phyloP scores from a whole-genome alignment of 2,329 filamentous ascomycete genomes.

The Fusarium coicis region DNA sequence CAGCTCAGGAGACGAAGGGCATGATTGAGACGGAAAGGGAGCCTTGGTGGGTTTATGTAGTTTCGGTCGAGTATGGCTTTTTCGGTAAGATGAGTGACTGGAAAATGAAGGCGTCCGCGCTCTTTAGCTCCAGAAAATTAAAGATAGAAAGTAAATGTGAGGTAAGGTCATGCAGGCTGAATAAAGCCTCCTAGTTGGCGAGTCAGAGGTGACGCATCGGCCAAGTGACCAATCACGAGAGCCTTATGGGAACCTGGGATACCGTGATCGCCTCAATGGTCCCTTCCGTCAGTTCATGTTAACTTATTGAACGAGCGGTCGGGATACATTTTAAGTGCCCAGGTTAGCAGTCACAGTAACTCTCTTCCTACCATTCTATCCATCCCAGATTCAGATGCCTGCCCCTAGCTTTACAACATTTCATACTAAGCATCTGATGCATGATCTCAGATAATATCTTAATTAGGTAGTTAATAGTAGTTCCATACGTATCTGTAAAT shows the following conservation, averaged over 20 bases:
- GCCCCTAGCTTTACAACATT: not conserved
- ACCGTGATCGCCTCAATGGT: slow-evolving; percentile 37
- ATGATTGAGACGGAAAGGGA: slow-evolving; percentile 26
- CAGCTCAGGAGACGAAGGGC: slow-evolving; percentile 36
- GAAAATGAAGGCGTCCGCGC: not conserved
- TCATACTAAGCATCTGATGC: not conserved
- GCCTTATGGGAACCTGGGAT: slow-evolving; percentile 26
- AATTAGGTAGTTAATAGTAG: not conserved
- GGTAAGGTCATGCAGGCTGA: not conserved
- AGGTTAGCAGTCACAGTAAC: not conserved
- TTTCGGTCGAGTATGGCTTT: not conserved
- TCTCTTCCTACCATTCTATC: not conserved
- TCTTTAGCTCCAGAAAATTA: not conserved
- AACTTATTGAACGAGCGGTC: not conserved
- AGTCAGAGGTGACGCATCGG: slow-evolving; percentile 46
- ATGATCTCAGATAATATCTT: not conserved
- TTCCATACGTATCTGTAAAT: not conserved
- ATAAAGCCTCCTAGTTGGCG: slow-evolving; percentile 23
- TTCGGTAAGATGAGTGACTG: not conserved
- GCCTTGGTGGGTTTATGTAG: not conserved
- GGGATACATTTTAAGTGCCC: not conserved
- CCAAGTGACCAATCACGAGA: slow-evolving; percentile 39
- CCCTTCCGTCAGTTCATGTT: not conserved
- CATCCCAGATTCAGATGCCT: not conserved
- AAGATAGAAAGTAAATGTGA: slow-evolving; percentile 6